Percentiles rank a stretch among this genome's conserved stretches.
Evolutionary conservation across 2,329 filamentous ascomycete genomes (phyloP).

Genomic region (Huntiella omanensis): DNA sequence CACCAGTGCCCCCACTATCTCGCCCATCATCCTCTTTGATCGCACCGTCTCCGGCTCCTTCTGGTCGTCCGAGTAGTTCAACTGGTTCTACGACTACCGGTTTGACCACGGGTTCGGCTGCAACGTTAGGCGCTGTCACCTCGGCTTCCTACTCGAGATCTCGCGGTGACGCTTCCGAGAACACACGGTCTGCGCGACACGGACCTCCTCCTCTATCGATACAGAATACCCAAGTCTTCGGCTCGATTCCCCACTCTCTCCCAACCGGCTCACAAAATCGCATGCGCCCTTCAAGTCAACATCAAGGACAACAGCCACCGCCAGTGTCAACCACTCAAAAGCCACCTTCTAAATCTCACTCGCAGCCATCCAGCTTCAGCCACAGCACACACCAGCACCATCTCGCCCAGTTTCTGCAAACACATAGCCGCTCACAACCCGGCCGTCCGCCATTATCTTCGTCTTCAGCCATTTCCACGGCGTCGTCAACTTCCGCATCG

Average conservation of each 20-base stretch:
- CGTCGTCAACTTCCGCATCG: constrained; percentile 4
- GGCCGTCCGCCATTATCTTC: not conserved
- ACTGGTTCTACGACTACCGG: not conserved
- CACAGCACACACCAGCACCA: constrained; percentile 2
- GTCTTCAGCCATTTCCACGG: constrained; percentile 5
- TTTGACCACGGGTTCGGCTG: too few species aligned
- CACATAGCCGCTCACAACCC: not conserved
- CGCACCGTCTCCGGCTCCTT: not conserved
- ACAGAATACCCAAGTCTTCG: constrained; percentile 3
- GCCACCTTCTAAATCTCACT: not conserved
- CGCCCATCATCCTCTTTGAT: not conserved
- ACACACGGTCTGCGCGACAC: constrained; percentile 5
- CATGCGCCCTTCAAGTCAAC: constrained; percentile 8
- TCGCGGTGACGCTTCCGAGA: not conserved
- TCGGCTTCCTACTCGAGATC: not conserved
- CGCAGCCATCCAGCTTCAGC: constrained; percentile 2
- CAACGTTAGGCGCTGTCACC: not conserved
- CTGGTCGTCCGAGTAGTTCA: not conserved
- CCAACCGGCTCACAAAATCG: constrained; percentile 2
- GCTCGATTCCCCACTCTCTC: too few species aligned
- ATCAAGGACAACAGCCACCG: not conserved
- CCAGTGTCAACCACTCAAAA: not conserved
- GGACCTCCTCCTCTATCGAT: constrained; percentile 10
- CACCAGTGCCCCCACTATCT: not conserved
- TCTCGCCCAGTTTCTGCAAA: constrained; percentile 1